A percentile compares a stretch with the other conserved stretches of the same genome.
Evolutionary conservation across 257 asterid genomes (phyloP).

Genomic region (Parsonsia alboflavescens): DNA sequence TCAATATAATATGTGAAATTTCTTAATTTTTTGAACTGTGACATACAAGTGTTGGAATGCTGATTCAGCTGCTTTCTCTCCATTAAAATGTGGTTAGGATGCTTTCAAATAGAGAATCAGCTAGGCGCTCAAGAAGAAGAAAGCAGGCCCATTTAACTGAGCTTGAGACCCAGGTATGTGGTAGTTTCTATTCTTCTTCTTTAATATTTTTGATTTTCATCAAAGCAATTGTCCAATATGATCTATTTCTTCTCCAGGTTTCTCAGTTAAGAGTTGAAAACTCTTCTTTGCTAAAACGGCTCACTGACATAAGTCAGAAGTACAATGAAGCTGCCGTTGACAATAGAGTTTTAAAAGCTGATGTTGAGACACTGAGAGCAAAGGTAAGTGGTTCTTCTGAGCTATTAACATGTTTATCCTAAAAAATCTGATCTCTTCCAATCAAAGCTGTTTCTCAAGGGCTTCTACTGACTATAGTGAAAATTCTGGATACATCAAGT

Average conservation of each 20-base stretch:
- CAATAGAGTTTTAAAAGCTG: slow-evolving; percentile 92
- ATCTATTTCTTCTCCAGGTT: slow-evolving; percentile 43
- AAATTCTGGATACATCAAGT: not conserved
- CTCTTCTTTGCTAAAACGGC: slow-evolving; percentile 68
- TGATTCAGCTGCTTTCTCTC: not conserved
- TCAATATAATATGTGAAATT: not conserved
- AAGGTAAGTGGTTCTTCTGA: slow-evolving; percentile 40
- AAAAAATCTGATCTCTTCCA: not conserved
- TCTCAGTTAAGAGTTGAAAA: slow-evolving; percentile 74
- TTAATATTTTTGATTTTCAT: not conserved
- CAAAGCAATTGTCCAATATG: slow-evolving; percentile 9
- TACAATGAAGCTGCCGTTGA: slow-evolving; percentile 93
- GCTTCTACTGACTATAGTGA: not conserved
- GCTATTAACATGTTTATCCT: not conserved
- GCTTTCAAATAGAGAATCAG: slow-evolving; percentile 99
- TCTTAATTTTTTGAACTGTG: not conserved
- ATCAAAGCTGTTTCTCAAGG: not conserved
- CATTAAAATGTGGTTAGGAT: slow-evolving; percentile 42
- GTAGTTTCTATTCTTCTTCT: not conserved
- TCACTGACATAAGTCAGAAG: slow-evolving; percentile 73
- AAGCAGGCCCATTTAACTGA: slow-evolving; percentile 94
- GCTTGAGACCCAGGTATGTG: slow-evolving; percentile 78
- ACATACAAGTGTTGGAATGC: not conserved
- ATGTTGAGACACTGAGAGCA: slow-evolving; percentile 90
- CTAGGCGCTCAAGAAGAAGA: slow-evolving; percentile 96